A percentile compares a stretch with the other conserved stretches of the same genome.
phyloP scores from a whole-genome alignment of 257 asterid genomes.

The Forsythia suspensa region DNA sequence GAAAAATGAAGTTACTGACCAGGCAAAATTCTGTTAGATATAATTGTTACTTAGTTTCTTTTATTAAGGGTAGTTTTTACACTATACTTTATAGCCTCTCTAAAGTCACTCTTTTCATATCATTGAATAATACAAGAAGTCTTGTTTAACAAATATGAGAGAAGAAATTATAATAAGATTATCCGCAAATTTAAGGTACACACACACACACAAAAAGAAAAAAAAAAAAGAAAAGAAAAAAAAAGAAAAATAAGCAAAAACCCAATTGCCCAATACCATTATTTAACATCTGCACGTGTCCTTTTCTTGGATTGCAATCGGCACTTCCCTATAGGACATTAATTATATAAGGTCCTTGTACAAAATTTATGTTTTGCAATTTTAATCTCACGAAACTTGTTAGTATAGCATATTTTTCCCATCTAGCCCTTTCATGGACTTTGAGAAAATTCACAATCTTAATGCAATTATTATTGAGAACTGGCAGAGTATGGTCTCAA shows the following conservation, averaged over 20 bases:
- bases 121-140: neutral
- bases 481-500: slow-evolving; percentile 1
- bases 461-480: neutral
- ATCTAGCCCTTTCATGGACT: neutral
- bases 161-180: neutral
- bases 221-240: too few relatives aligned
- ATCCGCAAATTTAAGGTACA: too few relatives aligned
- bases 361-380: neutral
- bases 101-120: neutral
- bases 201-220: too few relatives aligned
- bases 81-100: neutral
- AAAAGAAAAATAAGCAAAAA: too few relatives aligned
- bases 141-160: neutral
- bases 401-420: neutral
- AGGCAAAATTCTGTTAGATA: neutral
- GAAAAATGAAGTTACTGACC: neutral
- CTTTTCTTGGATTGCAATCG: neutral
- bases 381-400: neutral
- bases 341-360: neutral
- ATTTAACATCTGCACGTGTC: neutral
- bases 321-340: neutral
- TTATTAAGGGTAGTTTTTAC: neutral
- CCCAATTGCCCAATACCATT: neutral
- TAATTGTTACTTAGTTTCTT: neutral
- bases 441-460: neutral